A percentile compares a stretch with the other conserved stretches of the same genome.
phyloP scores from a whole-genome alignment of 768 basidiomycete genomes.

The Termitomyces sp. region DNA sequence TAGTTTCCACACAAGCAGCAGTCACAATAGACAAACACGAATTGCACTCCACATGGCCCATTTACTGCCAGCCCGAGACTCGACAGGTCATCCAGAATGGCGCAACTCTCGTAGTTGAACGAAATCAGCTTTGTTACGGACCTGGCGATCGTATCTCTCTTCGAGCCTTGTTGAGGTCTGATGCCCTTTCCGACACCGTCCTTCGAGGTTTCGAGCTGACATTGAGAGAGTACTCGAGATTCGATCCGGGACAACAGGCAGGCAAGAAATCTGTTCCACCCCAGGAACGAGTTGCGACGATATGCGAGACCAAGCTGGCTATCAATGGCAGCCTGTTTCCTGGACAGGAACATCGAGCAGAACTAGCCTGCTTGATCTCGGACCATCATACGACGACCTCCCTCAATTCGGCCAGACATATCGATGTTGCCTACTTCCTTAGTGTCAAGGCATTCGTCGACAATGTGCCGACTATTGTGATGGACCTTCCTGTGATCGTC shows the following conservation, averaged over 20 bases:
- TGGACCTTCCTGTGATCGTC: slow-evolving; percentile 76
- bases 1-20: slow-evolving; percentile 59
- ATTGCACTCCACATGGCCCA: slow-evolving; percentile 89
- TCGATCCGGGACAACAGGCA: slow-evolving; percentile 55
- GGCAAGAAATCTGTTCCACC: slow-evolving; percentile 54
- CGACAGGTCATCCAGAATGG: slow-evolving; percentile 64
- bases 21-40: slow-evolving; percentile 93
- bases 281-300: slow-evolving; percentile 43
- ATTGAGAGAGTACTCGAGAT: slow-evolving; percentile 73
- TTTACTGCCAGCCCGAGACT: slow-evolving; percentile 74
- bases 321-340: slow-evolving; percentile 72
- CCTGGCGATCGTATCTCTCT: slow-evolving; percentile 79
- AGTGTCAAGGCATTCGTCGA: slow-evolving; percentile 76
- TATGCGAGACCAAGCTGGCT: slow-evolving; percentile 69
- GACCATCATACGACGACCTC: slow-evolving; percentile 76
- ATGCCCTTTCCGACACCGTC: slow-evolving; percentile 59
- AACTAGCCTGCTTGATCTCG: slow-evolving; percentile 67
- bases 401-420: slow-evolving; percentile 74
- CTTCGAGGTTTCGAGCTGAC: slow-evolving; percentile 82
- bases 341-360: slow-evolving; percentile 65
- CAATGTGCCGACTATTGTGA: slow-evolving; percentile 52
- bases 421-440: slow-evolving; percentile 80
- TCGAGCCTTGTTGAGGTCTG: slow-evolving; percentile 67
- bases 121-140: slow-evolving; percentile 76
- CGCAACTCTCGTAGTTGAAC: slow-evolving; percentile 70